Conservation (phyloP, 1,284 basidiomycete species). For the Papiliotrema terrestris region DNA sequence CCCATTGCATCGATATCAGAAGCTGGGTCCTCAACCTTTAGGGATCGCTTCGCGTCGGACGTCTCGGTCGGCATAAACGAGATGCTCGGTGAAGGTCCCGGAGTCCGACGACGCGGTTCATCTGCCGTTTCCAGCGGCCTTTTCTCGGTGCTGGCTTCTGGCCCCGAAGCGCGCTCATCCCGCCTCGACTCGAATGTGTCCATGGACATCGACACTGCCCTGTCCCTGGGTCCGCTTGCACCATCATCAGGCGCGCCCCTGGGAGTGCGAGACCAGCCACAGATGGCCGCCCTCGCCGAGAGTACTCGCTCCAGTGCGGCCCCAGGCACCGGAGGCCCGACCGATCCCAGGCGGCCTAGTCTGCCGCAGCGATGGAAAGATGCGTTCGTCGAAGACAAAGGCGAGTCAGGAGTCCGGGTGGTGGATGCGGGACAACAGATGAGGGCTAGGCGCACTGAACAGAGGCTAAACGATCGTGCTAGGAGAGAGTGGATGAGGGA, state of each 20-base stretch:
- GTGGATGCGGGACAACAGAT: no score
- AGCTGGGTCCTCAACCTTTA: no score
- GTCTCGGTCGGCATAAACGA: no score
- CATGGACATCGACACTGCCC: neutral
- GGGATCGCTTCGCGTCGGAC: no score
- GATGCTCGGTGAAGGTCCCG: no score
- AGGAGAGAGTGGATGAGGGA: constrained; percentile 13
- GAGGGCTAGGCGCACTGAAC: neutral
- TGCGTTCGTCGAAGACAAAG: constrained; percentile 21
- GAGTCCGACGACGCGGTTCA: no score
- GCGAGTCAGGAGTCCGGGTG: constrained; percentile 3
- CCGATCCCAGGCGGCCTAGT: neutral
- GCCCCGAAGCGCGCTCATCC: no score
- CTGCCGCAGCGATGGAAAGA: neutral
- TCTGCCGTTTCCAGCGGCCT: neutral
- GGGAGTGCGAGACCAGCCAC: neutral
- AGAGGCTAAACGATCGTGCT: constrained; percentile 16
- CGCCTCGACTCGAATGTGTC: neutral
- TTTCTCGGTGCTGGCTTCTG: neutral
- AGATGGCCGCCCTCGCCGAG: neutral
- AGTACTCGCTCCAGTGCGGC: neutral
- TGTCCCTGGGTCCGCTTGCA: neutral
- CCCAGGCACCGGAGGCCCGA: neutral
- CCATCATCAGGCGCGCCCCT: neutral
- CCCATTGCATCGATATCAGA: no score